These are phyloP conservation scores for Fusarium hostae DNA, from an alignment of 2,329 filamentous ascomycete species.

Conservation along the genomic window DNA sequence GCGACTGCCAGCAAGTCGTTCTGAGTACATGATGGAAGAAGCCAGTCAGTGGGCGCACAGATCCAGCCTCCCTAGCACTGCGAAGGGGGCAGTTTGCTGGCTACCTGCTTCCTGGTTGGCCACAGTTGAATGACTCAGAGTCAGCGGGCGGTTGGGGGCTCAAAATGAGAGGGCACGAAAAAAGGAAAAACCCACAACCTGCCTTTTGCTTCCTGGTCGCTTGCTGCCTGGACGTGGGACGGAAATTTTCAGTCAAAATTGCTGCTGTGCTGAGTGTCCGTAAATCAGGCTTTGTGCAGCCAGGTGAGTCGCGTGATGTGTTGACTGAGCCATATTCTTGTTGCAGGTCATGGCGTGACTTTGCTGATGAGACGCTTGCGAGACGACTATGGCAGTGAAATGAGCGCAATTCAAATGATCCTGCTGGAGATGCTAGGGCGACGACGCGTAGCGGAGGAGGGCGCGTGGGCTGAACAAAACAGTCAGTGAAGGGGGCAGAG, in stretches of 20 bases:
- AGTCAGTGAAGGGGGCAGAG: constrained; percentile 42
- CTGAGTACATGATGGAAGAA: constrained; percentile 40
- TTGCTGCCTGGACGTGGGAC: constrained; percentile 7
- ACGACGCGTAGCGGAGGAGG: constrained; percentile 36
- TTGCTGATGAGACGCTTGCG: constrained; percentile 38
- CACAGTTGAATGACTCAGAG: constrained; percentile 43
- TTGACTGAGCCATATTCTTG: constrained; percentile 1
- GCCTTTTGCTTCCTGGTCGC: constrained; percentile 9
- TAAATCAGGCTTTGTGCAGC: constrained; percentile 18
- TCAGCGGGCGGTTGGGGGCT: constrained; percentile 34
- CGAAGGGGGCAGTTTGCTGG: constrained; percentile 33
- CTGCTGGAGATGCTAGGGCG: constrained; percentile 6
- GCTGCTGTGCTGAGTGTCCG: constrained; percentile 33
- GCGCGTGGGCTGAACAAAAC: constrained; percentile 22
- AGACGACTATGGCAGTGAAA: constrained; percentile 22
- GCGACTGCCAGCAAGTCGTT: constrained; percentile 7
- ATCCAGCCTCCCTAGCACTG: constrained; percentile 44
- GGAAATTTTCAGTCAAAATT: constrained; percentile 23
- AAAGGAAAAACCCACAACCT: constrained; percentile 40
- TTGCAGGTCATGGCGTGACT: constrained; percentile 19
- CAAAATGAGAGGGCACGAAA: constrained; percentile 23
- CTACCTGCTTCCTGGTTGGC: constrained; percentile 39
- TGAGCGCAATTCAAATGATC: constrained; percentile 7
- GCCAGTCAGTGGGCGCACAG: constrained; percentile 50
- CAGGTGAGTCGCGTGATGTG: constrained; percentile 2